Evolutionary conservation across 768 basidiomycete genomes (phyloP).

Genomic region (Omphalotus guepiniiformis): DNA sequence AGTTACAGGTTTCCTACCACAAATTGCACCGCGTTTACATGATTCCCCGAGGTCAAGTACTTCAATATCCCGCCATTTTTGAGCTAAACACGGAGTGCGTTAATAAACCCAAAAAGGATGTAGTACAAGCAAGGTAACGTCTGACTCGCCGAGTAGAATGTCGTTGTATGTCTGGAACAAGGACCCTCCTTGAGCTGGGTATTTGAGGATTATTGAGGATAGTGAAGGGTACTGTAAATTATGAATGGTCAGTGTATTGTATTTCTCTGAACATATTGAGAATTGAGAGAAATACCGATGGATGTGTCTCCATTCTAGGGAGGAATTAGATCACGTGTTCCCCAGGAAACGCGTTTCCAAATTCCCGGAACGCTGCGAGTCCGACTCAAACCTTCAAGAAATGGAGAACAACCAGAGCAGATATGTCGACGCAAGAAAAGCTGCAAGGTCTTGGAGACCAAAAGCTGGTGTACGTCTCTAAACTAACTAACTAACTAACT

Average conservation of each 20-base stretch:
- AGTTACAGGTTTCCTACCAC: constrained; percentile 49
- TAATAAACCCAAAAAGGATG: constrained; percentile 5
- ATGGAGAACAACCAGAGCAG: too few species aligned
- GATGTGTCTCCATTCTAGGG: too few species aligned
- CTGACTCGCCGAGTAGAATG: constrained; percentile 48
- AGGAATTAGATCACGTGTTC: too few species aligned
- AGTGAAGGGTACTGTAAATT: constrained; percentile 2
- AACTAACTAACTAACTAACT: background rate
- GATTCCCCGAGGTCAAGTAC: constrained; percentile 51
- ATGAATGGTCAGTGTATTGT: too few species aligned
- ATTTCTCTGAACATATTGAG: too few species aligned
- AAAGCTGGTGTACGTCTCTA: constrained; percentile 39
- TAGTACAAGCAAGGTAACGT: background rate
- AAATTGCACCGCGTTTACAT: constrained; percentile 54
- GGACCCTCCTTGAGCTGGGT: constrained; percentile 55
- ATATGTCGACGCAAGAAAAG: constrained; percentile 40
- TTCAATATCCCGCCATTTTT: constrained; percentile 66
- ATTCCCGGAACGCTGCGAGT: too few species aligned
- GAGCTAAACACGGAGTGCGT: constrained; percentile 40
- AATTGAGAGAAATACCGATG: too few species aligned
- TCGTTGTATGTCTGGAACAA: constrained; percentile 80
- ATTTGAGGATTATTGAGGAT: constrained; percentile 42
- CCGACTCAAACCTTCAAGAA: too few species aligned
- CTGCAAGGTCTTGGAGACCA: constrained; percentile 49
- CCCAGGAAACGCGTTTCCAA: too few species aligned